These are phyloP conservation scores for Persicaria maculosa DNA, from an alignment of 148 eudicot species.

Conservation along the genomic window DNA sequence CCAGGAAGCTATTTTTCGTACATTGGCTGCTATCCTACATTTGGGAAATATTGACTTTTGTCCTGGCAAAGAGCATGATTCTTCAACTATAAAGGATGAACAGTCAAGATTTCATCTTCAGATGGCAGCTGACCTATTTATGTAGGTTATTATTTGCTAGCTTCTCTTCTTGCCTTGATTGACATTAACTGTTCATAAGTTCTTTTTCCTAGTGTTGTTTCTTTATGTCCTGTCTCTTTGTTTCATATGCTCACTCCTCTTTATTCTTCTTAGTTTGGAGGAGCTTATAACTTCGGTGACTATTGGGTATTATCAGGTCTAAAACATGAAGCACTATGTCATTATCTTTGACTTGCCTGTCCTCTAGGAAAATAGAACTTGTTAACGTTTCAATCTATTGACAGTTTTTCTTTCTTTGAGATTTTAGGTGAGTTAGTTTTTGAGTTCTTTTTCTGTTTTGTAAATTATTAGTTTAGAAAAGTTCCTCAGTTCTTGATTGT, in stretches of 20 bases:
- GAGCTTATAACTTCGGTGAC: not conserved
- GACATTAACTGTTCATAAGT: not conserved
- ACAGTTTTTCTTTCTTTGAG: not conserved
- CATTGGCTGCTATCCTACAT: slow-evolving; percentile 95
- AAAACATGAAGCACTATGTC: too few relatives aligned
- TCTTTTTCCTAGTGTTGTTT: not conserved
- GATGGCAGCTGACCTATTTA: slow-evolving; percentile 85
- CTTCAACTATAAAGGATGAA: slow-evolving; percentile 72
- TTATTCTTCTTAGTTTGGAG: not conserved
- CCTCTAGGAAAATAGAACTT: not conserved
- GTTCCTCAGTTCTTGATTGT: too few relatives aligned
- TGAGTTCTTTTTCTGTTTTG: not conserved
- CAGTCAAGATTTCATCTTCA: slow-evolving; percentile 76
- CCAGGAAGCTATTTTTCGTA: slow-evolving; percentile 93
- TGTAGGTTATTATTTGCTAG: slow-evolving; percentile 37
- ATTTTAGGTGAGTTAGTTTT: not conserved
- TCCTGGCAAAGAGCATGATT: slow-evolving; percentile 94
- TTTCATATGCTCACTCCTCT: not conserved
- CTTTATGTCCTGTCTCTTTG: not conserved
- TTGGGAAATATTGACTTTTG: slow-evolving; percentile 89
- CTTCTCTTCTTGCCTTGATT: not conserved
- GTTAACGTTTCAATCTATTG: not conserved
- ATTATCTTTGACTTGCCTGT: not conserved
- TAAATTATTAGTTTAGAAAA: not conserved
- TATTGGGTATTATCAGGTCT: too few relatives aligned